Evolutionary conservation across 2,329 filamentous ascomycete species (phyloP).

Genomic region (Hypomyces rosellus): DNA sequence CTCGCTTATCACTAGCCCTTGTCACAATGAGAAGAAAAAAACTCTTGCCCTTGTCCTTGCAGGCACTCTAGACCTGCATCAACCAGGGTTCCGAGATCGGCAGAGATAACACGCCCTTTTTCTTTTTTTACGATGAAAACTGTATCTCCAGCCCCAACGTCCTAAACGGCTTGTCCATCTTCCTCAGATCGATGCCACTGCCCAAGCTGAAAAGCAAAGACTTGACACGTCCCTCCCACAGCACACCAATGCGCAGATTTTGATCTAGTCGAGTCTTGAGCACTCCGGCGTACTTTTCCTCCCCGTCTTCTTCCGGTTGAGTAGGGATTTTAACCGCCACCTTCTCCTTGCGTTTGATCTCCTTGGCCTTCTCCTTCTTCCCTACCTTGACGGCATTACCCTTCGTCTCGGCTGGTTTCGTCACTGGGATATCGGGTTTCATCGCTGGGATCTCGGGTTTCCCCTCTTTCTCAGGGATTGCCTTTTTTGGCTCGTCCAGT

Average conservation of each 20-base stretch:
- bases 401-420: too few species aligned
- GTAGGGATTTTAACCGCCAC: too few species aligned
- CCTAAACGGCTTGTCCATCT: conserved; percentile 68
- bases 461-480: conserved; percentile 18
- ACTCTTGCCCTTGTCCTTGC: neutral
- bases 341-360: neutral
- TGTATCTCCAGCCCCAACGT: conserved; percentile 74
- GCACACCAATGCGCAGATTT: conserved; percentile 72
- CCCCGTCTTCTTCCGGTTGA: conserved; percentile 21
- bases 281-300: conserved; percentile 73
- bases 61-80: neutral
- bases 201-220: conserved; percentile 89
- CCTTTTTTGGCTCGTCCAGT: conserved; percentile 36
- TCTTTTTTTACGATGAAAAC: conserved; percentile 61
- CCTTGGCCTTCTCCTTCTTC: conserved; percentile 17
- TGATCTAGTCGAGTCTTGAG: conserved; percentile 88
- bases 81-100: neutral
- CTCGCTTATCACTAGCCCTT: too few species aligned
- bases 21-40: neutral
- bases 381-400: conserved; percentile 4
- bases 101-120: conserved; percentile 32
- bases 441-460: conserved; percentile 1
- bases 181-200: conserved; percentile 73
- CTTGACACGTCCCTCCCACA: conserved; percentile 93
- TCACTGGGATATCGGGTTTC: too few species aligned